Base-by-base conservation (phyloP, 2,329 filamentous ascomycete genomes). In the Orbilia javanica region DNA sequence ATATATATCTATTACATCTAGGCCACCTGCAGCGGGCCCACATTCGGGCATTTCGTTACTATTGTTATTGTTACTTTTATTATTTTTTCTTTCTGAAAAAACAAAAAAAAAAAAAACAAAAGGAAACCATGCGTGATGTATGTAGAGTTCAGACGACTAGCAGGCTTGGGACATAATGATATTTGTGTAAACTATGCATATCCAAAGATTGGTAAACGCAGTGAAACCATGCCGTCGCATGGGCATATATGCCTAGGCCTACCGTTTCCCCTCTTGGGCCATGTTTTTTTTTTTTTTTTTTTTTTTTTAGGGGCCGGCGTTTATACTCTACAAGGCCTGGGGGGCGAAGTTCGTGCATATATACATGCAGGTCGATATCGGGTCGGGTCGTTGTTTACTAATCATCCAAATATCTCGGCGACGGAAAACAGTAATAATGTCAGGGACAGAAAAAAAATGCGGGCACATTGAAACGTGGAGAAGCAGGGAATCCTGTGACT, bases 281-380 rank as follows among this genome's bases (percentile, higher is more conserved):
- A 15, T 20, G 34, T 60, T 60, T 42, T 34, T 29, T 11, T 36
- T 36, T 36, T 36, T 36, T n/a, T n/a, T n/a, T n/a, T n/a, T n/a
- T n/a, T n/a, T n/a, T n/a, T n/a, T n/a, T n/a, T n/a, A n/a, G 46
- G 20, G 46, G n/a, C 42, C 31, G 22, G 50, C n/a, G 52, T 42
- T 42, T 42, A 60, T 42, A 42, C 25, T 20, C 31, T 42, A 42
- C 18, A 42, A 20, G 55, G 55, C 20, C 34, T 22, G 22, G 34
- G 55, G 34, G 55, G 55, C 55, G 34, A 60, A 60, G 34, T 42
- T 53, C 42, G n/a, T 44, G 42, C 42, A 50, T 25, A 25, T 20
- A 60, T 60, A 34, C 20, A 60, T 60, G 55, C 55, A 60, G 55
- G 55, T 60, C 31, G 55, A 42, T 42, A 60, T 27, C 55, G 53